phyloP scores from a whole-genome alignment of 1,284 basidiomycete genomes.

The Mycosarcoma mackinlayi region DNA sequence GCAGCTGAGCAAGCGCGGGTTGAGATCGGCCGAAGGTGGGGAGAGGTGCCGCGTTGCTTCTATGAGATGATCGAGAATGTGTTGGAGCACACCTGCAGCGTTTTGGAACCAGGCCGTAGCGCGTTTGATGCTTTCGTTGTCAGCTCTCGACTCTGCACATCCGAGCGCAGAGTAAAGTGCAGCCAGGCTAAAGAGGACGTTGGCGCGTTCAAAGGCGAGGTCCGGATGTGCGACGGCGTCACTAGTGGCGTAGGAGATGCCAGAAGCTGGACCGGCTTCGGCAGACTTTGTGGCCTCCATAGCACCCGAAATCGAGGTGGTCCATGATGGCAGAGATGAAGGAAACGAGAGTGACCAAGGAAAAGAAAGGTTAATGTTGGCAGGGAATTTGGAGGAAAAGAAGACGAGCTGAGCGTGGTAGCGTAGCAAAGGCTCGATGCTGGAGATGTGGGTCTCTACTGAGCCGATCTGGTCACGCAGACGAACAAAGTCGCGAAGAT shows the following conservation, averaged over 20 bases:
- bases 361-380: conserved; percentile 70
- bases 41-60: conserved; percentile 26
- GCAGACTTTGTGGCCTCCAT: conserved; percentile 45
- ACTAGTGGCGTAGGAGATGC: conserved; percentile 36
- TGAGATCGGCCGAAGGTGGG: conserved; percentile 54
- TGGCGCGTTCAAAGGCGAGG: conserved; percentile 56
- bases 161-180: conserved; percentile 56
- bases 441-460: conserved; percentile 72
- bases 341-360: conserved; percentile 59
- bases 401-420: conserved; percentile 89
- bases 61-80: conserved; percentile 47
- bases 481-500: conserved; percentile 78
- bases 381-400: conserved; percentile 78
- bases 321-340: conserved; percentile 45
- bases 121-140: conserved; percentile 62
- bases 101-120: conserved; percentile 59
- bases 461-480: conserved; percentile 73
- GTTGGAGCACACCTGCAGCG: conserved; percentile 54
- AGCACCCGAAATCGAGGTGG: conserved; percentile 34
- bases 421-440: conserved; percentile 64
- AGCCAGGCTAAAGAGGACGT: conserved; percentile 53
- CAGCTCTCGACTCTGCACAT: conserved; percentile 46
- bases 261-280: conserved; percentile 28
- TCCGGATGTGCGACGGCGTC: conserved; percentile 53
- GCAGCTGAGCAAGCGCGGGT: conserved; percentile 75